Conservation (phyloP, 495 filamentous ascomycete genomes). For the Penicilliopsis zonata region DNA sequence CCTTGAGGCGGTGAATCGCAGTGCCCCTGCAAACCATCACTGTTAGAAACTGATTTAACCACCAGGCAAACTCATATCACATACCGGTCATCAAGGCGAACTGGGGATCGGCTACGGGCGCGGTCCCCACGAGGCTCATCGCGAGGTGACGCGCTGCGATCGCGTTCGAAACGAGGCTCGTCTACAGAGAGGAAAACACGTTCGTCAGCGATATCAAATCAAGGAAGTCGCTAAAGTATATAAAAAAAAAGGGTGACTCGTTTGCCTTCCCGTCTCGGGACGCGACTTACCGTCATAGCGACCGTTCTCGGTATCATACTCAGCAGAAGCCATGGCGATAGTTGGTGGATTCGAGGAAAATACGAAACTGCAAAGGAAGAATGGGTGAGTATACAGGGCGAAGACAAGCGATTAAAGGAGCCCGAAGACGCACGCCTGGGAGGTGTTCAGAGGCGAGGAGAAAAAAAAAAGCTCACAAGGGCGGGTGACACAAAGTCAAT, state of each 20-base stretch:
- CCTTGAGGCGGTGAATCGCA: conserved; percentile 31
- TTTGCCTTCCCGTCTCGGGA: too few relatives aligned
- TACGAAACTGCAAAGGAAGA: conserved; percentile 4
- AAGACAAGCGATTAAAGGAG: not conserved
- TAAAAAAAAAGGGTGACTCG: too few relatives aligned
- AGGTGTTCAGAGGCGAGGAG: conserved; percentile 1
- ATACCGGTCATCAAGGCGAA: conserved; percentile 62
- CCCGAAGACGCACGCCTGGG: not conserved
- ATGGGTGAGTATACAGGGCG: conserved; percentile 2
- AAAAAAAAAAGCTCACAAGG: conserved; percentile 4
- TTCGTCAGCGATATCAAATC: too few relatives aligned
- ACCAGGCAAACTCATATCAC: conserved; percentile 21
- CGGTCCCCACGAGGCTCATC: conserved; percentile 59
- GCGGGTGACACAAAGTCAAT: not conserved
- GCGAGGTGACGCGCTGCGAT: conserved; percentile 89
- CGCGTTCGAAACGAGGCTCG: conserved; percentile 72
- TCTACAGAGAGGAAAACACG: conserved; percentile 46
- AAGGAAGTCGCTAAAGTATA: conserved; percentile 2
- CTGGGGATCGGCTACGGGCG: conserved; percentile 67
- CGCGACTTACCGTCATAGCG: conserved; percentile 67
- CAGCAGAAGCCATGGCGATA: conserved; percentile 44
- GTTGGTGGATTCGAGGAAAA: conserved; percentile 7
- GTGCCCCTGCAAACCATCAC: too few relatives aligned
- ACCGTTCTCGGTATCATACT: conserved; percentile 79
- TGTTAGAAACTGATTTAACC: too few relatives aligned